A percentile compares a stretch with the other conserved stretches of the same genome.
phyloP scores from a whole-genome alignment of 306 rosid species.

The Cyclanthera cordifolia region DNA sequence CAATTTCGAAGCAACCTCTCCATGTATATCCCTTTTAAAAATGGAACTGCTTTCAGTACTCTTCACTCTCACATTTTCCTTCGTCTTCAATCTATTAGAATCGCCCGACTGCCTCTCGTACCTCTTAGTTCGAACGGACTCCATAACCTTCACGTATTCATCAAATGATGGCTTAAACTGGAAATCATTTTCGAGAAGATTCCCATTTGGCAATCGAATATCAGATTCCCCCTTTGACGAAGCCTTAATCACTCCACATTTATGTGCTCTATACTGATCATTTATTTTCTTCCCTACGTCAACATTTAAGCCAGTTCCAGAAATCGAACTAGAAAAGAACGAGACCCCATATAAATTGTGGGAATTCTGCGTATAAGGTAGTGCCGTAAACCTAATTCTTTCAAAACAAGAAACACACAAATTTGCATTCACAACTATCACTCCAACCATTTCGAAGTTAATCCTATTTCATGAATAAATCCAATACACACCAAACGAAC shows the following conservation, averaged over 20 bases:
- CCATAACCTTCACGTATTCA: constrained; percentile 73
- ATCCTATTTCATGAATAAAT: constrained; percentile 4
- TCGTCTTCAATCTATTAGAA: constrained; percentile 21
- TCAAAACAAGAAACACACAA: constrained; percentile 30
- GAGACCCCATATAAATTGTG: constrained; percentile 24
- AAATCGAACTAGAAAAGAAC: constrained; percentile 25
- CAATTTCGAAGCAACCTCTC: not conserved
- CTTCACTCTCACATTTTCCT: constrained; percentile 16
- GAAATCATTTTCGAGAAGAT: constrained; percentile 31
- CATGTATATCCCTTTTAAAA: constrained; percentile 16
- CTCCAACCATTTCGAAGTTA: constrained; percentile 19
- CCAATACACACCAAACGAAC: not conserved
- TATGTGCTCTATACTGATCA: constrained; percentile 13
- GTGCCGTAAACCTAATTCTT: constrained; percentile 23
- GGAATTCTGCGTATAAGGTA: constrained; percentile 18
- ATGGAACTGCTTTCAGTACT: constrained; percentile 14
- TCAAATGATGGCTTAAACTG: constrained; percentile 72
- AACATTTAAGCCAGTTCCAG: constrained; percentile 18
- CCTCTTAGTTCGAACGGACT: constrained; percentile 36
- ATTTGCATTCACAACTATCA: constrained; percentile 19
- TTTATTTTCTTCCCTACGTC: constrained; percentile 17
- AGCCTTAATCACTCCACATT: constrained; percentile 26
- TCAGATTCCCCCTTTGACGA: constrained; percentile 29
- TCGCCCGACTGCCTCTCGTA: constrained; percentile 16
- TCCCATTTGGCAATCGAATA: constrained; percentile 22